Percentiles rank a stretch among this genome's conserved stretches.
These are phyloP conservation scores for Aspergillus nomiae DNA, from an alignment of 2,329 filamentous ascomycete species.

Conservation along the genomic window DNA sequence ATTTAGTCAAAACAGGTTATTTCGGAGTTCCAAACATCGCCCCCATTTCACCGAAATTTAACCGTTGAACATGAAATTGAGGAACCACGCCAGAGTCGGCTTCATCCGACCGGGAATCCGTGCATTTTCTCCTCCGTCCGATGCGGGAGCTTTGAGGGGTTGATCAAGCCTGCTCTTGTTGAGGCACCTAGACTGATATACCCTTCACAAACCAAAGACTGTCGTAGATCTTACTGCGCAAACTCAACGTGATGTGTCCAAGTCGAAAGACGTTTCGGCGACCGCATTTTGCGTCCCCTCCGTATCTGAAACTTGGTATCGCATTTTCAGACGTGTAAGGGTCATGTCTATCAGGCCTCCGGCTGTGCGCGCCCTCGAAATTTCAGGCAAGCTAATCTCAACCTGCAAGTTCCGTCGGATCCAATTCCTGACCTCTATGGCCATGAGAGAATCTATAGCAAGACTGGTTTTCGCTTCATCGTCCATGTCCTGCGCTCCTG, in stretches of 20 bases:
- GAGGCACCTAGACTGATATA: no score
- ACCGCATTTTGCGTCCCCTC: not conserved
- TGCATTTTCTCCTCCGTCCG: not conserved
- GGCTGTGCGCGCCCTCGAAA: not conserved
- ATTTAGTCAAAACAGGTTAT: not conserved
- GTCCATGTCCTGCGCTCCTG: not conserved
- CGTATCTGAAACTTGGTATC: not conserved
- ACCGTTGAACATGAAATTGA: not conserved
- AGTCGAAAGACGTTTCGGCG: not conserved
- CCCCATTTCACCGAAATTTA: slow-evolving; percentile 1
- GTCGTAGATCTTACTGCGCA: no score
- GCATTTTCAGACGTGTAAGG: not conserved
- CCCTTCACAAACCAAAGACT: no score
- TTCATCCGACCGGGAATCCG: not conserved
- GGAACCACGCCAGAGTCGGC: not conserved
- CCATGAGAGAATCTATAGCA: slow-evolving; percentile 6
- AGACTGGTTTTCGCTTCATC: not conserved
- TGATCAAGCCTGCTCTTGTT: no score
- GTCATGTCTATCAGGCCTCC: not conserved
- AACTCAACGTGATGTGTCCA: not conserved
- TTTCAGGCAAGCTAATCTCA: not conserved
- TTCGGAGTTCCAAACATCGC: not conserved
- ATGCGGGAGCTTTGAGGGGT: no score
- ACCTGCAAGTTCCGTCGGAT: not conserved
- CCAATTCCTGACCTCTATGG: slow-evolving; percentile 8